Evolutionary conservation across 441 rosid genomes (phyloP).

Genomic region (Jatropha multifida): DNA sequence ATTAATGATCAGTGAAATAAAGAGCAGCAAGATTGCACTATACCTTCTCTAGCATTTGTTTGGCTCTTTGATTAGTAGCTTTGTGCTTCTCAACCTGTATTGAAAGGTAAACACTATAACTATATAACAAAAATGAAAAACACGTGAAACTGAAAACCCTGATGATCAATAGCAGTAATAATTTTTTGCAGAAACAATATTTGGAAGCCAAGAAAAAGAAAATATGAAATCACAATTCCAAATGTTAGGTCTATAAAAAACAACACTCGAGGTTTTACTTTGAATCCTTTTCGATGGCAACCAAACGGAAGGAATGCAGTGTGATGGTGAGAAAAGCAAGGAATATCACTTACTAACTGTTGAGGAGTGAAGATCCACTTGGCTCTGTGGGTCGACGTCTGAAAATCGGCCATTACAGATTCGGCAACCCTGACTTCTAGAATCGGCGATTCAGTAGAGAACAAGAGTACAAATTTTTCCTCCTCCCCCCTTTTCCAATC

Average conservation of each 20-base stretch:
- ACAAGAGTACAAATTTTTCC: too few species aligned
- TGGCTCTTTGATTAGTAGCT: slow-evolving; percentile 74
- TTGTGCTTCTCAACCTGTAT: slow-evolving; percentile 66
- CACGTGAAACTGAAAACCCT: neutral
- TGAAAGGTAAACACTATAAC: neutral
- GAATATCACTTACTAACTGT: slow-evolving; percentile 44
- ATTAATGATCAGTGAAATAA: neutral
- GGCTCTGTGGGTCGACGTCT: slow-evolving; percentile 81
- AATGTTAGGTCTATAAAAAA: neutral
- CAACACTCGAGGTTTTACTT: neutral
- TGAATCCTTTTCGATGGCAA: slow-evolving; percentile 10
- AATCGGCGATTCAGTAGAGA: neutral
- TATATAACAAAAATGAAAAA: neutral
- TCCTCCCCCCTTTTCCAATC: too few species aligned
- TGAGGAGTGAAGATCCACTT: slow-evolving; percentile 91
- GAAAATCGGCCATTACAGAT: slow-evolving; percentile 81
- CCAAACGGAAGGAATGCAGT: slow-evolving; percentile 2
- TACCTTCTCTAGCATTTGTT: slow-evolving; percentile 82
- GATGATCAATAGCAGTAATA: neutral
- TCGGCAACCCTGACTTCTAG: slow-evolving; percentile 13
- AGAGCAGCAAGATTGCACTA: neutral
- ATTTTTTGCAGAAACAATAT: too few species aligned
- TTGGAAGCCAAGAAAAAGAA: too few species aligned
- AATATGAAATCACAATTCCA: too few species aligned
- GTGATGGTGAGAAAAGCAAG: neutral